phyloP scores from a whole-genome alignment of 2,329 filamentous ascomycete genomes.

The Penicillium janthinellum region DNA sequence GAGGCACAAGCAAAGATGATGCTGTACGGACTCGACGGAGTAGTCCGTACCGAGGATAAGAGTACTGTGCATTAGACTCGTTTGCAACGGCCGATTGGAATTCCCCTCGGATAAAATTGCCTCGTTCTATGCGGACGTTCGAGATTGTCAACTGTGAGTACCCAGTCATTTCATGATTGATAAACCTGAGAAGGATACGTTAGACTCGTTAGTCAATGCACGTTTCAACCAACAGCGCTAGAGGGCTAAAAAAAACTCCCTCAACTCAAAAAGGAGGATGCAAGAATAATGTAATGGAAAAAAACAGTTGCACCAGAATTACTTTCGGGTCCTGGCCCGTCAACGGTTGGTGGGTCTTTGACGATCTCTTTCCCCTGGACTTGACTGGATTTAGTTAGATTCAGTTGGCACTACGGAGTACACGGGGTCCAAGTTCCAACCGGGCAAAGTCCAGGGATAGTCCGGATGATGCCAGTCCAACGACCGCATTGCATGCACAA shows the following conservation, averaged over 20 bases:
- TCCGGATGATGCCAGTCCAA: not conserved
- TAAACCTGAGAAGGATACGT: not conserved
- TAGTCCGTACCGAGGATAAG: not conserved
- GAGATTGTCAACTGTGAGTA: not conserved
- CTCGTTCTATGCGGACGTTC: not conserved
- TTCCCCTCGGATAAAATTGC: not conserved
- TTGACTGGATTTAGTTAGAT: not conserved
- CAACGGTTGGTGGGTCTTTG: conserved; percentile 18
- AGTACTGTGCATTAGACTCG: not conserved
- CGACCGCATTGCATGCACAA: conserved; percentile 11
- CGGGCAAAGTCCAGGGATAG: not conserved
- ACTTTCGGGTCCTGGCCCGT: conserved; percentile 15
- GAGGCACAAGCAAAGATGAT: not conserved
- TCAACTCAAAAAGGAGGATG: conserved; percentile 4
- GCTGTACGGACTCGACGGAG: no score
- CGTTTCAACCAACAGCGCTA: not conserved
- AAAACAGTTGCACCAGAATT: conserved; percentile 1
- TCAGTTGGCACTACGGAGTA: not conserved
- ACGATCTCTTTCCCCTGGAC: conserved; percentile 18
- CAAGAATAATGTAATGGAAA: conserved; percentile 2
- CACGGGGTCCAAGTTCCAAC: no score
- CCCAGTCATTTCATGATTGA: not conserved
- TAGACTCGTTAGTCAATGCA: not conserved
- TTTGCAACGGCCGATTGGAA: conserved; percentile 17
- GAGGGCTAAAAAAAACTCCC: not conserved